Evolutionary conservation across 352 stramenopile genomes (phyloP).

Genomic region (Hyaloperonospora brassicae): DNA sequence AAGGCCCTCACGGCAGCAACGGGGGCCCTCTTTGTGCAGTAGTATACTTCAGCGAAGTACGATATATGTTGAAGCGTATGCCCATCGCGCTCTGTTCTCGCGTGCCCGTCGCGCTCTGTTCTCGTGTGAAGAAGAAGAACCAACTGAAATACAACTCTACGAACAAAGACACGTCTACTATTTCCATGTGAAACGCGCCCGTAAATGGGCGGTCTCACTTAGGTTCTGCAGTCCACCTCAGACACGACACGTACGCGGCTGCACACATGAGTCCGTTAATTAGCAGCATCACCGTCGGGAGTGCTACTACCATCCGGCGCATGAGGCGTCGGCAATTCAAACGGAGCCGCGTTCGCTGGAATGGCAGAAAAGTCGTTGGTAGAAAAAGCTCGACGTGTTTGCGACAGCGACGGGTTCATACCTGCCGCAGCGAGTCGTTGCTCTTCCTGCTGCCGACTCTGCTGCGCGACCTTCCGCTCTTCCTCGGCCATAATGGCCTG

Average conservation of each 20-base stretch:
- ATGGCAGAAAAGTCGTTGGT: constrained; percentile 51
- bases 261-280: constrained; percentile 4
- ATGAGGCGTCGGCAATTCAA: constrained; percentile 7
- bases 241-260: constrained; percentile 15
- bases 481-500: constrained; percentile 58
- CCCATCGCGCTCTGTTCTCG: background rate
- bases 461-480: constrained; percentile 27
- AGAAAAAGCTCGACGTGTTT: constrained; percentile 51
- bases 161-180: no score
- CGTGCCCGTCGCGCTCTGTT: no score
- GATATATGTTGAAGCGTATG: constrained; percentile 19
- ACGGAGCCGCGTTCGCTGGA: constrained; percentile 16
- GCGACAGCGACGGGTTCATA: constrained; percentile 36
- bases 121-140: no score
- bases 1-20: background rate
- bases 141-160: no score
- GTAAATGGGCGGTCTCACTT: background rate
- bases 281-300: constrained; percentile 5
- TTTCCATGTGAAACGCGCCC: no score
- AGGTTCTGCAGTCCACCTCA: no score
- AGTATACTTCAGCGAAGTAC: constrained; percentile 30
- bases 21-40: constrained; percentile 8
- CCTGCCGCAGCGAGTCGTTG: constrained; percentile 20
- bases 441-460: constrained; percentile 27
- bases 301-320: constrained; percentile 8